These are phyloP conservation scores for Coemansia sp. DNA, from an alignment of 192 early-diverging fungal species.

Conservation along the genomic window DNA sequence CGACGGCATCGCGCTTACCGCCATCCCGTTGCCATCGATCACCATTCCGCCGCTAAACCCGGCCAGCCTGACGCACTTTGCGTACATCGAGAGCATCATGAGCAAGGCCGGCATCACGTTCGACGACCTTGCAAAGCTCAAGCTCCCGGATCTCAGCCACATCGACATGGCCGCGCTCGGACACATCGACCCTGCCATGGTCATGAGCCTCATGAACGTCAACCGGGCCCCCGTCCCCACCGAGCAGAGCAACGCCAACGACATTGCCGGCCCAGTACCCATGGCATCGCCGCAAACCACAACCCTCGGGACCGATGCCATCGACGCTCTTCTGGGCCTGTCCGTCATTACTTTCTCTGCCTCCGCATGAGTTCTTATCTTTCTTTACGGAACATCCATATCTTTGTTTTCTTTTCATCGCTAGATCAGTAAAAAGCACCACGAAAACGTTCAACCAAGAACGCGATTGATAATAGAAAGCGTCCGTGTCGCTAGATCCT, in stretches of 20 bases:
- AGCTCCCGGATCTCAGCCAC: constrained; percentile 39
- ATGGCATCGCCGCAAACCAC: constrained; percentile 33
- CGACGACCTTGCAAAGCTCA: constrained; percentile 49
- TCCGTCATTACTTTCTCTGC: constrained; percentile 33
- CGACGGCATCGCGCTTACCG: constrained; percentile 44
- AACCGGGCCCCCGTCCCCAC: constrained; percentile 27
- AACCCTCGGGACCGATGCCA: constrained; percentile 39
- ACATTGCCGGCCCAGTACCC: constrained; percentile 14
- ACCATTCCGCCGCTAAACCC: constrained; percentile 50
- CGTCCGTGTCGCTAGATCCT: constrained; percentile 65
- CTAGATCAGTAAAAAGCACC: background rate
- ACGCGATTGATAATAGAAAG: constrained; percentile 60
- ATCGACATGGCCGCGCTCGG: constrained; percentile 25
- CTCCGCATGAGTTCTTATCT: background rate
- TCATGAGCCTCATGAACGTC: constrained; percentile 34
- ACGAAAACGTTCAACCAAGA: background rate
- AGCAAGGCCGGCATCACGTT: constrained; percentile 40
- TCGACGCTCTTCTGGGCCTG: constrained; percentile 38
- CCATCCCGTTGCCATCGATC: constrained; percentile 31
- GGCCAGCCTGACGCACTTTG: constrained; percentile 44
- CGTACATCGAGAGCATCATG: constrained; percentile 42
- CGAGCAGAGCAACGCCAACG: constrained; percentile 8
- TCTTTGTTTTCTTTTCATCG: too few relatives aligned
- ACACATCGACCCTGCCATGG: constrained; percentile 15
- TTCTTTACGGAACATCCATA: background rate